Base-by-base conservation (phyloP, 208 protist genomes). In the Leishmania major region DNA sequence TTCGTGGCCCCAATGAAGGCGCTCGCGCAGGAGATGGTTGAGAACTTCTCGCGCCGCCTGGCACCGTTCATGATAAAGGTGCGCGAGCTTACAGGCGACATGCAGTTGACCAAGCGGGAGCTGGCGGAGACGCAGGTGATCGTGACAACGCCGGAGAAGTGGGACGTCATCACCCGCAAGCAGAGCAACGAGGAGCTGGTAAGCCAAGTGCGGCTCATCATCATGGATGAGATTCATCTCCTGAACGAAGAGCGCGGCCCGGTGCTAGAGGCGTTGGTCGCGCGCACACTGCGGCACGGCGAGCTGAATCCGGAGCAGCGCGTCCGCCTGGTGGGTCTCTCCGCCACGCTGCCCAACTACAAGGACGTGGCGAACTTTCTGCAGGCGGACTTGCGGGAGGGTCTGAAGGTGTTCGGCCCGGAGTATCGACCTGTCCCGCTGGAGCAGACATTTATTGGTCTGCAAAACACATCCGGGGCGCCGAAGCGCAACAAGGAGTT, bases 1-100 rank as follows among this genome's bases (percentile, higher is more conserved):
- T 99, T 99, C 81, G 94, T 99, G 43, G 99, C 99, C 7, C 99
- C 99, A n/a, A 99, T 99, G 99, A 99, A 99, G 90, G 99, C 99
- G 31, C 92, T 99, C 4, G 99, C 99, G 72, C 83, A 96, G 76
- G 99, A 99, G 89, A 99, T 99, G 93, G 97, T 99, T 25, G 90
- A 90, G 40, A 99, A 99, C 80, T 99, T 99, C 80, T 91, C 87
- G 47, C 84, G 88, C 25, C 91, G 97, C 40, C 91, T 99, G 10
- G 92, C 93, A 7, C 94, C 96, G 7, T 97, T 97, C 76, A 91
- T 95, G 80, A 93, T 99, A 79, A 91, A 91, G 55, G 97, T 99
- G 74, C 86, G 94, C 67, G 99, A 99, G 89, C 94, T 99, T 57
- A 99, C 99, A 31, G 99, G 99, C 53, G 99, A 99, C 89, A 99